Evolutionary conservation across 2,329 filamentous ascomycete species (phyloP).

Genomic region (Monilinia vaccinii-corymbosi): DNA sequence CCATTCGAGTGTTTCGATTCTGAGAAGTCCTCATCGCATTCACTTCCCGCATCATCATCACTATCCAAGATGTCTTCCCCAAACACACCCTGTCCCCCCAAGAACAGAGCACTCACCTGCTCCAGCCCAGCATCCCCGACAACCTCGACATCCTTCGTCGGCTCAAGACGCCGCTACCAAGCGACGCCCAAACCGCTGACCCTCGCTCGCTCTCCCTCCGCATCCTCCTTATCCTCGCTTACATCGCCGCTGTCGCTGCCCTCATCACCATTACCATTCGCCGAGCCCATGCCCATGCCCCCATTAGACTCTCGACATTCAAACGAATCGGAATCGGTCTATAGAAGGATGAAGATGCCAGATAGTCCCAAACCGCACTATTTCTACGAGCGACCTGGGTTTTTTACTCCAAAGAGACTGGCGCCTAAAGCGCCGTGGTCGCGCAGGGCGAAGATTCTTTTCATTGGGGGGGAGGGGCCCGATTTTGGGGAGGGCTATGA

Average conservation of each 20-base stretch:
- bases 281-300: neutral
- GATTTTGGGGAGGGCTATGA: neutral
- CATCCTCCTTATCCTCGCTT: neutral
- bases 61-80: neutral
- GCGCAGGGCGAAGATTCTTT: neutral
- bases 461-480: neutral
- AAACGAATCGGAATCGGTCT: neutral
- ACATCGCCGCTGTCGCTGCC: neutral
- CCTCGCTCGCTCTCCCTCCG: neutral
- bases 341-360: neutral
- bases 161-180: neutral
- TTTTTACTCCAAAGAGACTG: neutral
- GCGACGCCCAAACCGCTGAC: neutral
- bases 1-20: neutral
- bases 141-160: neutral
- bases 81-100: neutral
- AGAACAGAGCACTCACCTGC: neutral
- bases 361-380: conserved; percentile 1
- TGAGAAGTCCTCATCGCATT: neutral
- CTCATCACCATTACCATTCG: neutral
- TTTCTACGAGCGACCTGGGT: neutral
- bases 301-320: neutral
- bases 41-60: neutral
- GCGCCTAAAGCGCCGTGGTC: neutral
- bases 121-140: neutral